Evolutionary conservation across 257 asterid species (phyloP), one percentile per base, ranked within the genome.

Genomic region (Thymus mandschuricus): DNA sequence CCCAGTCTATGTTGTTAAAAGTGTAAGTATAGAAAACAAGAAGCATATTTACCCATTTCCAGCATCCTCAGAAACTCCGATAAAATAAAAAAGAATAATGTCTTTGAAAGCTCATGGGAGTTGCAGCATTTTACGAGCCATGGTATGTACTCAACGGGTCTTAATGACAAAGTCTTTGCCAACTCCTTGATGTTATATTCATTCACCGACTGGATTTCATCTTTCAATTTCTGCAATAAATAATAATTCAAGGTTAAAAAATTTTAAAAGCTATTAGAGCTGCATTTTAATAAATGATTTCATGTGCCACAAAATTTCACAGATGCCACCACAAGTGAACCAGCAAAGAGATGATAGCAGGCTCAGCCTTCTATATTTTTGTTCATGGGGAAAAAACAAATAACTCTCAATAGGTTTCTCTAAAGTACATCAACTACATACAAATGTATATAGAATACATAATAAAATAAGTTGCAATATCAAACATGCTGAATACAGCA

Each of bases 81-180:
- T 70, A 95, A 64, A 56, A 95, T 73, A 78, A 89, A 82, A 67
- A 86, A 84, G 82, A 85, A 83, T 54, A 92, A 73, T 46, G 89
- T 76, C 88, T 81, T 91, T 21, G 99, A 91, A 54, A 76, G 69
- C 77, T 88, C 89, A 52, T 78, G 76, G 54, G 84, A 68, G 68
- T 76, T 85, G 88, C 90, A 85, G 88, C 97, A 89, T 50, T 83
- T 80, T 51, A 79, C 80, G 69, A 95, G 86, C 98, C 98, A 89
- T 38, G 83, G 84, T 69, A 89, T 75, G 77, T 84, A 76, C 40
- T 83, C 91, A 54, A 77, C 87, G 50, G 84, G 85, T 60, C 66
- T 79, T 66, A 30, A 45, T 35, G 77, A 71, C 70, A 91, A 84
- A 30, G 81, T 38, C 81, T 84, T 80, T 0, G 92, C 93, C 64